phyloP scores from a whole-genome alignment of 768 basidiomycete species.

The Gymnopilus junonius region DNA sequence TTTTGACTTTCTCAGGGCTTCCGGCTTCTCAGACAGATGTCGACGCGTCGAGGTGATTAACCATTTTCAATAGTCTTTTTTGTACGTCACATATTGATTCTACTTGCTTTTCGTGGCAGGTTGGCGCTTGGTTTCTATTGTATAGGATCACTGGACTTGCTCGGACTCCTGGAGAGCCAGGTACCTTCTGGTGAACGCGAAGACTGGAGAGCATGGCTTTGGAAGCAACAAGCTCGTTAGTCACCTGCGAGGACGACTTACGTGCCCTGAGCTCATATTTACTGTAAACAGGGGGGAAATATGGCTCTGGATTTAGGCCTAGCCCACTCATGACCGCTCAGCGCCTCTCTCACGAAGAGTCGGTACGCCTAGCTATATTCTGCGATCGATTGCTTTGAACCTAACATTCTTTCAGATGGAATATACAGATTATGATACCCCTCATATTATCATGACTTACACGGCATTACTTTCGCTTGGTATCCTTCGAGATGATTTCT shows the following conservation, averaged over 20 bases:
- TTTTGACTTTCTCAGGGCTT: constrained; percentile 44
- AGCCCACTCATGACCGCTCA: constrained; percentile 67
- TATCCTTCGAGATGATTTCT: constrained; percentile 86
- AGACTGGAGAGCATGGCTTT: constrained; percentile 84
- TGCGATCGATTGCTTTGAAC: background rate
- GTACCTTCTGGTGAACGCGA: constrained; percentile 56
- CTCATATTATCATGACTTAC: constrained; percentile 94
- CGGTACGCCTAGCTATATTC: constrained; percentile 10
- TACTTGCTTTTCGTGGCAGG: constrained; percentile 42
- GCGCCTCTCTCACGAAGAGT: constrained; percentile 10
- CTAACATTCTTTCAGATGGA: constrained; percentile 25
- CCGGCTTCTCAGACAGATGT: constrained; percentile 69
- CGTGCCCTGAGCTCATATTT: background rate
- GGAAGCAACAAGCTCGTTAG: constrained; percentile 77
- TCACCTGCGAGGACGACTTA: background rate
- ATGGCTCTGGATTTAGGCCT: constrained; percentile 75
- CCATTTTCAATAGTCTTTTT: constrained; percentile 18
- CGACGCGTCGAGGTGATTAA: constrained; percentile 71
- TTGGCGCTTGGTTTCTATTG: constrained; percentile 90
- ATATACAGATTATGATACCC: constrained; percentile 61
- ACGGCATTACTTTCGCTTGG: constrained; percentile 84
- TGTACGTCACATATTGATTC: constrained; percentile 12
- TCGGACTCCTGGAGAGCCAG: constrained; percentile 54
- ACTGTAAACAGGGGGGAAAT: constrained; percentile 49
- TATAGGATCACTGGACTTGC: constrained; percentile 80